phyloP scores from a whole-genome alignment of 1,284 basidiomycete genomes.

The Sporisorium graminicola region DNA sequence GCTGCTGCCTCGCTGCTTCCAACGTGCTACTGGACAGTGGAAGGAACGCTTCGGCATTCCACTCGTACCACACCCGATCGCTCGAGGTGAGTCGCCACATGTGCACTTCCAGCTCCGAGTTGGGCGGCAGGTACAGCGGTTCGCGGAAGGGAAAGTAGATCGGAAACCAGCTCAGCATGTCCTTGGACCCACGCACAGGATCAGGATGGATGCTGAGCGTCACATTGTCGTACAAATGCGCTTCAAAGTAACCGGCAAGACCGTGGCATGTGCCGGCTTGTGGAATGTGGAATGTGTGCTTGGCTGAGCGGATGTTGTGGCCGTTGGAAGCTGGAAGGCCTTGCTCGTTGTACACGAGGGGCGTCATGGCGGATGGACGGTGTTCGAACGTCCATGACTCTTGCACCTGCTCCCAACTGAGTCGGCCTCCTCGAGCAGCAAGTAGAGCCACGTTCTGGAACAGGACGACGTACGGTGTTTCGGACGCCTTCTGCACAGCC shows the following conservation, averaged over 20 bases:
- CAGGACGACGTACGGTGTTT: conserved; percentile 99
- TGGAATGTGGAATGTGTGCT: conserved; percentile 86
- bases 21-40: conserved; percentile 70
- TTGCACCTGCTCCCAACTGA: conserved; percentile 81
- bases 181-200: conserved; percentile 79
- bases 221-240: conserved; percentile 87
- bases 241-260: conserved; percentile 98
- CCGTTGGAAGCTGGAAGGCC: conserved; percentile 71
- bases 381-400: conserved; percentile 99
- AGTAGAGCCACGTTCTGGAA: conserved; percentile 80
- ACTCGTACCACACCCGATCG: conserved; percentile 97
- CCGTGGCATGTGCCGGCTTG: conserved; percentile 95
- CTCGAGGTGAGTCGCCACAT: conserved; percentile 88
- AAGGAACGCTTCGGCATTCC: conserved; percentile 92
- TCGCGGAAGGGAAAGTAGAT: conserved; percentile 89
- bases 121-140: conserved; percentile 90
- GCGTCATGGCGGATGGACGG: conserved; percentile 57
- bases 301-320: conserved; percentile 70
- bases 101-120: conserved; percentile 90
- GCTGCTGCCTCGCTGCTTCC: conserved; percentile 9
- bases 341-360: conserved; percentile 46
- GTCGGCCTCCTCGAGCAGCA: conserved; percentile 73
- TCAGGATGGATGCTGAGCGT: conserved; percentile 95
- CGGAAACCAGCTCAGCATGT: conserved; percentile 99
- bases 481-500: conserved; percentile 74